Percentiles rank a stretch among this genome's conserved stretches.
phyloP scores from a whole-genome alignment of 2,329 filamentous ascomycete species.

The Ophiocordyceps australis region DNA sequence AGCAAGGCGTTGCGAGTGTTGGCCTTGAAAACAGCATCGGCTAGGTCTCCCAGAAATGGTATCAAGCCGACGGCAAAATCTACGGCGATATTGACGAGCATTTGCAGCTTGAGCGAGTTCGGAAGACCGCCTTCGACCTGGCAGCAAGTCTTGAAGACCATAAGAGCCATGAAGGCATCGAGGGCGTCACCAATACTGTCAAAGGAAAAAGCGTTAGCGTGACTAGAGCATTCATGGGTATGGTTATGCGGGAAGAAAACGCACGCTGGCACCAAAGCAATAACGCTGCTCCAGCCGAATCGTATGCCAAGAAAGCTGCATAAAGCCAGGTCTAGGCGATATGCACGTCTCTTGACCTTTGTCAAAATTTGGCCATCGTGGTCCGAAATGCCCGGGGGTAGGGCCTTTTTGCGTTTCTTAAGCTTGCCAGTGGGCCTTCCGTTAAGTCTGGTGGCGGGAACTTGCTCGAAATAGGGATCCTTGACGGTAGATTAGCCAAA shows the following conservation, averaged over 20 bases:
- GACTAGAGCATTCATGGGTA: too few relatives aligned
- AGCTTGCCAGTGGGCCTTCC: slow-evolving; percentile 49
- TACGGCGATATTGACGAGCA: slow-evolving; percentile 64
- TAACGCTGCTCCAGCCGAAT: slow-evolving; percentile 79
- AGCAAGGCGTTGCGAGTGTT: slow-evolving; percentile 62
- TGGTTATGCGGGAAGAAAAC: too few relatives aligned
- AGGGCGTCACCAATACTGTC: slow-evolving; percentile 55
- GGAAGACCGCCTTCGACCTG: slow-evolving; percentile 65
- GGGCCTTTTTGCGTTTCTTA: slow-evolving; percentile 71
- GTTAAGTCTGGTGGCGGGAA: slow-evolving; percentile 53
- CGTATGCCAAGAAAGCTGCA: slow-evolving; percentile 67
- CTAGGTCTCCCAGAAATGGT: slow-evolving; percentile 59
- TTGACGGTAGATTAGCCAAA: slow-evolving; percentile 18
- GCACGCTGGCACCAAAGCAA: slow-evolving; percentile 68
- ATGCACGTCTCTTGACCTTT: slow-evolving; percentile 70
- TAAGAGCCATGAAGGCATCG: slow-evolving; percentile 56
- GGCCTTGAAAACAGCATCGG: slow-evolving; percentile 53
- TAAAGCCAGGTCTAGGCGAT: slow-evolving; percentile 67
- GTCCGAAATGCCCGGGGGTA: slow-evolving; percentile 65
- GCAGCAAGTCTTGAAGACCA: slow-evolving; percentile 55
- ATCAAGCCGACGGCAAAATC: slow-evolving; percentile 61
- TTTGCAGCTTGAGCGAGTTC: slow-evolving; percentile 37
- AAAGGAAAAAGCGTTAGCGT: background rate
- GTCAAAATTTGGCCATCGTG: slow-evolving; percentile 72
- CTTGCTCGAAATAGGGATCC: slow-evolving; percentile 81